phyloP scores from a whole-genome alignment of 208 protist genomes.

The Trypanosoma mega region DNA sequence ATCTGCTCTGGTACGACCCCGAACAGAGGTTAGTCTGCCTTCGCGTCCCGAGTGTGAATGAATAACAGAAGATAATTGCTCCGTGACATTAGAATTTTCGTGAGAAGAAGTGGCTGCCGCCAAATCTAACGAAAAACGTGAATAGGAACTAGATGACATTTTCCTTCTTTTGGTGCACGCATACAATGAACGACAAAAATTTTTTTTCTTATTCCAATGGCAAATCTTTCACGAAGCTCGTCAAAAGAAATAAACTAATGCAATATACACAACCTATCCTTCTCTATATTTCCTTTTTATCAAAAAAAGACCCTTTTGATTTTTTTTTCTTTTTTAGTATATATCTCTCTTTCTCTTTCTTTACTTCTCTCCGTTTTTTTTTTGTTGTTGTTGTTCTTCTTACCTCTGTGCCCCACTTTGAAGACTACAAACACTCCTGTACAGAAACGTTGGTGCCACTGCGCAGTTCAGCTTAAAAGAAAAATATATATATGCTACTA shows the following conservation, averaged over 20 bases:
- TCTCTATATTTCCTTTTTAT: no score
- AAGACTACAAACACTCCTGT: no score
- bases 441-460: no score
- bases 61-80: not conserved
- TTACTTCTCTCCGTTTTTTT: not conserved
- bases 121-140: slow-evolving; percentile 4
- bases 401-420: no score
- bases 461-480: no score
- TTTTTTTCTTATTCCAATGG: no score
- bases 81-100: no score
- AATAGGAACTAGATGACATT: slow-evolving; percentile 9
- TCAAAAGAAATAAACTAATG: no score
- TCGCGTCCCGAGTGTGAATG: not conserved
- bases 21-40: not conserved
- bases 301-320: not conserved
- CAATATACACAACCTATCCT: no score
- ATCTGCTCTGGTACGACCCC: slow-evolving; percentile 2
- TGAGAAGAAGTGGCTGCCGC: not conserved
- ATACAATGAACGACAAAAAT: no score
- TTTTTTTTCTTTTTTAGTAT: slow-evolving; percentile 5
- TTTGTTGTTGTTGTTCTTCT: not conserved
- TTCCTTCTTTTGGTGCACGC: not conserved
- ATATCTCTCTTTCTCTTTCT: slow-evolving; percentile 13
- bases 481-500: no score
- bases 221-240: no score